phyloP scores from a whole-genome alignment of 2,329 filamentous ascomycete genomes.

The Venturia carpophila region DNA sequence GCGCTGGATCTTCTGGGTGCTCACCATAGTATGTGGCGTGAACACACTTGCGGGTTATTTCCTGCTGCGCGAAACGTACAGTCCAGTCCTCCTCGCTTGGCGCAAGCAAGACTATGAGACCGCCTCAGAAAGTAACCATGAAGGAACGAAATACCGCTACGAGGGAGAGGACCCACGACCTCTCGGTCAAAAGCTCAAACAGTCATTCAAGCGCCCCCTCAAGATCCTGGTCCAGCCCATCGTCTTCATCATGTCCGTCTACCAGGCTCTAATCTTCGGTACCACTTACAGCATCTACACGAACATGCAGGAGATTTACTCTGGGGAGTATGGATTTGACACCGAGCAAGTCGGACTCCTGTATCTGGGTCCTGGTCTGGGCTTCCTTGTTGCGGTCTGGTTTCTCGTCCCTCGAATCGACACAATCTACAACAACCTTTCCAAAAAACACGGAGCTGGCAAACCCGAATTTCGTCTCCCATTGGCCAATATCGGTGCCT shows the following conservation, averaged over 20 bases:
- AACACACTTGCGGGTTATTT: conserved; percentile 25
- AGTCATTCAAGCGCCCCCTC: conserved; percentile 34
- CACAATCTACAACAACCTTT: conserved; percentile 39
- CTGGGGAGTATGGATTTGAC: conserved; percentile 36
- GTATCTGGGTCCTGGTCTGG: conserved; percentile 39
- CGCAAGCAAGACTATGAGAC: conserved; percentile 32
- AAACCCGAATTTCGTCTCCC: conserved; percentile 40
- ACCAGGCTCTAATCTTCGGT: conserved; percentile 41
- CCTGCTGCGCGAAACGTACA: conserved; percentile 43
- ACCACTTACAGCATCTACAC: conserved; percentile 43
- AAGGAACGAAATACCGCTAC: conserved; percentile 33
- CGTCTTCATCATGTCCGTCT: conserved; percentile 39
- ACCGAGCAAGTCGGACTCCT: conserved; percentile 41
- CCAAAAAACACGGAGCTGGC: conserved; percentile 33
- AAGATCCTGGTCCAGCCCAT: conserved; percentile 40
- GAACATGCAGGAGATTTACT: conserved; percentile 42
- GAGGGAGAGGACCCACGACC: conserved; percentile 37
- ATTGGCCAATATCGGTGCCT: conserved; percentile 38
- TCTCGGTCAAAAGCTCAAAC: conserved; percentile 30
- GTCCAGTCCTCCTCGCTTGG: conserved; percentile 37
- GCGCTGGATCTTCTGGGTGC: conserved; percentile 42
- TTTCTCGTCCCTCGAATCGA: conserved; percentile 43
- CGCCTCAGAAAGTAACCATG: conserved; percentile 20
- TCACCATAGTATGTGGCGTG: conserved; percentile 30
- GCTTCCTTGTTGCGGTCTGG: conserved; percentile 38